phyloP scores from a whole-genome alignment of 225 moss, liverwort and hornwort species.

The Ulota crispa region DNA sequence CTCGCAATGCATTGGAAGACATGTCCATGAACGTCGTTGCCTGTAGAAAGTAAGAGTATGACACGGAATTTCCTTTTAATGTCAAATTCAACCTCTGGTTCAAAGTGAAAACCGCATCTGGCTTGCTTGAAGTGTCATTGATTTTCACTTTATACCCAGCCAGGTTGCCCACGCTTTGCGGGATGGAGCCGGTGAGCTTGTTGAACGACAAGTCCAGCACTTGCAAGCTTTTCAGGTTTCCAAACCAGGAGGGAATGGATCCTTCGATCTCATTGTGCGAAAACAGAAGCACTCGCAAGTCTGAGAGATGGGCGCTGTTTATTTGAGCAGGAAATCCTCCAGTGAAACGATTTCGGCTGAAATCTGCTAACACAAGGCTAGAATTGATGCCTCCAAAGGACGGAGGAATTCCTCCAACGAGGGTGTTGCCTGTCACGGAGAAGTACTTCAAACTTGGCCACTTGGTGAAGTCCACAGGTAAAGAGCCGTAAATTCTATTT shows the following conservation, averaged over 20 bases:
- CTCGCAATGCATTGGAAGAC: conserved; percentile 13
- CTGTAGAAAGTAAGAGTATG: not conserved
- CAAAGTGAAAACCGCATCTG: not conserved
- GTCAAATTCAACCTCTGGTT: not conserved
- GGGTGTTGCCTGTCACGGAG: not conserved
- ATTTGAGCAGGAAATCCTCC: not conserved
- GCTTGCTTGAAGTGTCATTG: not conserved
- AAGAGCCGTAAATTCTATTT: not conserved
- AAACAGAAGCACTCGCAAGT: not conserved
- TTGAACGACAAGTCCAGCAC: conserved; percentile 17
- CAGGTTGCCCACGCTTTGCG: not conserved
- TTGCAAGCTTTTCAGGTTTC: conserved; percentile 3
- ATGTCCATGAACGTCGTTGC: not conserved
- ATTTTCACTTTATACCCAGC: not conserved
- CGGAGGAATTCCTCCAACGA: not conserved
- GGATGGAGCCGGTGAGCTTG: not conserved
- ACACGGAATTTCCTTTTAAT: not conserved
- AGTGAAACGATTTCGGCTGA: not conserved
- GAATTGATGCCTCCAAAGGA: not conserved
- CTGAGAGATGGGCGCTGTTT: not conserved
- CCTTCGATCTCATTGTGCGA: not conserved
- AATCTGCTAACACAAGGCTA: not conserved
- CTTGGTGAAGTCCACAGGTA: not conserved
- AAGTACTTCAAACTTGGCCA: conserved; percentile 6
- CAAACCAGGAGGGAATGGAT: not conserved